Percentiles rank a stretch among this genome's conserved stretches.
Conservation (phyloP, 2,329 filamentous ascomycete species). For the Chalara sp. region DNA sequence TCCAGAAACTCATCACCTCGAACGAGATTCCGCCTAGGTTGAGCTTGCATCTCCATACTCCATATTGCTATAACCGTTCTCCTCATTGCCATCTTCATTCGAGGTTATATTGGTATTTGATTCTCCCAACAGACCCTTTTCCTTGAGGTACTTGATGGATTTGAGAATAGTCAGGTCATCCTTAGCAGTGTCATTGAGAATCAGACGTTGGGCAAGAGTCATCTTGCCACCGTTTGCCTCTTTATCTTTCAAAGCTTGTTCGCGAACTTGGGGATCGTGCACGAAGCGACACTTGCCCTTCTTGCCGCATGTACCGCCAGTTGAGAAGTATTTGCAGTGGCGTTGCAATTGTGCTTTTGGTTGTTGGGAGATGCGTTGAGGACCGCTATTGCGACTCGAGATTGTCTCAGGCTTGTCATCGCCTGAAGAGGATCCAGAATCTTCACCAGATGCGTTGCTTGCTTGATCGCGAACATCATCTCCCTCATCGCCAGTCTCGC, state of each 20-base stretch:
- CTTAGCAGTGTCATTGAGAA: constrained; percentile 62
- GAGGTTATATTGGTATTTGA: constrained; percentile 19
- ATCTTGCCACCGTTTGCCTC: constrained; percentile 59
- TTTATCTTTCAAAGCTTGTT: constrained; percentile 56
- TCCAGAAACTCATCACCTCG: background rate
- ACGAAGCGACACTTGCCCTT: constrained; percentile 71
- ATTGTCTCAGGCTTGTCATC: constrained; percentile 53
- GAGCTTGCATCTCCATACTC: constrained; percentile 9
- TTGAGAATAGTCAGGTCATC: constrained; percentile 60
- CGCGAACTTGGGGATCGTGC: constrained; percentile 56
- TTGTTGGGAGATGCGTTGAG: constrained; percentile 33
- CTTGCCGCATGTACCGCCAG: constrained; percentile 62
- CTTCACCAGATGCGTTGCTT: constrained; percentile 21
- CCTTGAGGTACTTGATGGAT: constrained; percentile 58
- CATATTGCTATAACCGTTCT: constrained; percentile 21
- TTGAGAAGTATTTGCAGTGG: constrained; percentile 67
- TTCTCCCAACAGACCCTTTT: constrained; percentile 32
- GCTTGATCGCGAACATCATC: constrained; percentile 46
- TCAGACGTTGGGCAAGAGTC: constrained; percentile 58
- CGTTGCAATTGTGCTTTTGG: constrained; percentile 54
- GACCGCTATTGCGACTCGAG: constrained; percentile 37
- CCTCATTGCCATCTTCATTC: constrained; percentile 18
- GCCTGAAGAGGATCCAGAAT: constrained; percentile 40
- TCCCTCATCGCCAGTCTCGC: constrained; percentile 59
- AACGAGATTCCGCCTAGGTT: background rate